Conservation (phyloP, 2,329 filamentous ascomycete species). For the Cladosporium sp. region DNA sequence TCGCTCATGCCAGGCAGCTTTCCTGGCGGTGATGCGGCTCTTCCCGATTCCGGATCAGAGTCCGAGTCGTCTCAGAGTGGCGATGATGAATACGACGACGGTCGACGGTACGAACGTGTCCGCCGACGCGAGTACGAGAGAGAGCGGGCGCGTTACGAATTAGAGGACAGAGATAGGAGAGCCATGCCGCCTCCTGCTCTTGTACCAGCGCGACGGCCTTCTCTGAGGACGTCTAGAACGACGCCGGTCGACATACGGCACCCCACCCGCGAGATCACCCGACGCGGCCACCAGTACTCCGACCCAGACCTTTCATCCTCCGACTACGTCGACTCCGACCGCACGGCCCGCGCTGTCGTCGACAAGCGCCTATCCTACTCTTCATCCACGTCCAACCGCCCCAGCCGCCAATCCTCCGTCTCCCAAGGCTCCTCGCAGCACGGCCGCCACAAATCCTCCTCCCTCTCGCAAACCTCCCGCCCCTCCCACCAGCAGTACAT, state of each 20-base stretch:
- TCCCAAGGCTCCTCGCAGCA: conserved; percentile 23
- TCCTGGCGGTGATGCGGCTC: background rate
- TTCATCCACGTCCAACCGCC: conserved; percentile 15
- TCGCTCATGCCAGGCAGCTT: conserved; percentile 8
- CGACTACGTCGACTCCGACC: conserved; percentile 23
- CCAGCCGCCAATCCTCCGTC: conserved; percentile 29
- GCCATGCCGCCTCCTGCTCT: conserved; percentile 15
- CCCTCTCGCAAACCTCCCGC: conserved; percentile 17
- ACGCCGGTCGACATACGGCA: background rate
- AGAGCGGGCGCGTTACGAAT: background rate
- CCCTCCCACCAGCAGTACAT: conserved; percentile 19
- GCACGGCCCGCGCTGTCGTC: conserved; percentile 18
- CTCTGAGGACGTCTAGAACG: conserved; percentile 8
- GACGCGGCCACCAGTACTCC: conserved; percentile 15
- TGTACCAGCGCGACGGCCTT: conserved; percentile 12
- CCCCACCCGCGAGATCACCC: conserved; percentile 6
- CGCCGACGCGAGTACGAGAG: conserved; percentile 11
- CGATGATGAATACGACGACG: background rate
- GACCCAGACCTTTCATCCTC: conserved; percentile 16
- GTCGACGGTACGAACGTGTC: background rate
- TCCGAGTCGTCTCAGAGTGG: conserved; percentile 3
- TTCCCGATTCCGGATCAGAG: conserved; percentile 1
- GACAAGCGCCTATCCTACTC: conserved; percentile 15
- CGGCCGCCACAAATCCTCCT: conserved; percentile 27
- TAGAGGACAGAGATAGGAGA: conserved; percentile 12